Conservation (phyloP, 768 basidiomycete species). For the Crucibulum laeve region DNA sequence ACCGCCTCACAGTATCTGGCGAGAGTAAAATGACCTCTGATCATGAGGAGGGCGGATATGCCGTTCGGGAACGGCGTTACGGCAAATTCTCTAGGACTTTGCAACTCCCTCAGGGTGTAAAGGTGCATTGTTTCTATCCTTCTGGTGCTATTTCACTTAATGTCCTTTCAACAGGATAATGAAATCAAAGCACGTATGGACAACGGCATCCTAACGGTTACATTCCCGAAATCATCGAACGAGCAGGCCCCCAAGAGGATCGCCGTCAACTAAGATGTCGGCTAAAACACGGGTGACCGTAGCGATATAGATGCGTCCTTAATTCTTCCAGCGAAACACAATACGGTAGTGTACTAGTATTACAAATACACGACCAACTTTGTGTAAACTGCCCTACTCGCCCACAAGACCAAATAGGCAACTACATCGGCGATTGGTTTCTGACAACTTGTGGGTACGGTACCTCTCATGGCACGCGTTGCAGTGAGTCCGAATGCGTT, state of each 20-base stretch:
- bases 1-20: conserved; percentile 43
- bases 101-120: conserved; percentile 42
- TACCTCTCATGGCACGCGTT: no score
- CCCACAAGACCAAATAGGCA: no score
- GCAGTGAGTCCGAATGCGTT: no score
- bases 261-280: conserved; percentile 15
- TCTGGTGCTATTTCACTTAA: background rate
- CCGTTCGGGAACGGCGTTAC: conserved; percentile 39
- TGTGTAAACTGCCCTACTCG: no score
- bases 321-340: no score
- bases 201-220: conserved; percentile 40
- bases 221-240: conserved; percentile 40
- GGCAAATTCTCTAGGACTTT: conserved; percentile 47
- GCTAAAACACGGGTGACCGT: no score
- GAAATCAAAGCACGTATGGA: conserved; percentile 45
- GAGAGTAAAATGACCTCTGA: conserved; percentile 27
- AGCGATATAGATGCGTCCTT: no score
- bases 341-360: no score
- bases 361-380: no score
- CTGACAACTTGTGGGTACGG: no score
- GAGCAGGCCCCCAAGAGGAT: conserved; percentile 43
- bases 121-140: conserved; percentile 23
- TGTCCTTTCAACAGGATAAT: conserved; percentile 25
- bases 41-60: conserved; percentile 30
- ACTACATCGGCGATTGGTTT: no score